These are phyloP conservation scores for Suillus subluteus DNA, from an alignment of 768 basidiomycete species.

Conservation along the genomic window DNA sequence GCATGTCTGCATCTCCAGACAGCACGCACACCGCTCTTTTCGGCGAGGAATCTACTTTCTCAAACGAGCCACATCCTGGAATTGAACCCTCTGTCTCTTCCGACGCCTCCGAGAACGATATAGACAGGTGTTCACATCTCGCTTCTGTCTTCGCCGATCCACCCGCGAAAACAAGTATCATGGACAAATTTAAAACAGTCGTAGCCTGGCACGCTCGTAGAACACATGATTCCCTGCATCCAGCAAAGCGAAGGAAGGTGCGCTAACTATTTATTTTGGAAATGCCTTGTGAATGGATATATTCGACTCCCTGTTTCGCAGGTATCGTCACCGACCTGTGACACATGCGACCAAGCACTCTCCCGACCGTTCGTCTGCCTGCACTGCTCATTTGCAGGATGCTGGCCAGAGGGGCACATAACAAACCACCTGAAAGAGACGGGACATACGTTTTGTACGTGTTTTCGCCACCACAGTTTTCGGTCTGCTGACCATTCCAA, in stretches of 20 bases:
- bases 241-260: slow-evolving; percentile 71
- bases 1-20: slow-evolving; percentile 37
- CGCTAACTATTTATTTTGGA: slow-evolving; percentile 18
- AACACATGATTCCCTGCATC: slow-evolving; percentile 45
- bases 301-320: slow-evolving; percentile 23
- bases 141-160: slow-evolving; percentile 39
- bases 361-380: slow-evolving; percentile 74
- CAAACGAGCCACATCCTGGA: slow-evolving; percentile 19
- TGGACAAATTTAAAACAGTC: slow-evolving; percentile 56
- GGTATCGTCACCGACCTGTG: slow-evolving; percentile 66
- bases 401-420: slow-evolving; percentile 67
- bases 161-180: slow-evolving; percentile 27
- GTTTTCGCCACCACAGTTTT: not conserved
- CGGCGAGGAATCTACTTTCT: slow-evolving; percentile 26
- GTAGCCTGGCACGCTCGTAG: slow-evolving; percentile 58
- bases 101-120: slow-evolving; percentile 17
- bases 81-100: slow-evolving; percentile 13
- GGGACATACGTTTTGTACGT: slow-evolving; percentile 71
- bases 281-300: not conserved
- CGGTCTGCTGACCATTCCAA: not conserved
- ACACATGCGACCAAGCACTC: slow-evolving; percentile 56
- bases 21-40: slow-evolving; percentile 32
- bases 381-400: slow-evolving; percentile 70
- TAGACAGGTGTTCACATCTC: slow-evolving; percentile 45
- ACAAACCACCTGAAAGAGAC: slow-evolving; percentile 56